phyloP scores from a whole-genome alignment of 371 early-diverging fungal genomes.

The Rhizomucor pusillus region DNA sequence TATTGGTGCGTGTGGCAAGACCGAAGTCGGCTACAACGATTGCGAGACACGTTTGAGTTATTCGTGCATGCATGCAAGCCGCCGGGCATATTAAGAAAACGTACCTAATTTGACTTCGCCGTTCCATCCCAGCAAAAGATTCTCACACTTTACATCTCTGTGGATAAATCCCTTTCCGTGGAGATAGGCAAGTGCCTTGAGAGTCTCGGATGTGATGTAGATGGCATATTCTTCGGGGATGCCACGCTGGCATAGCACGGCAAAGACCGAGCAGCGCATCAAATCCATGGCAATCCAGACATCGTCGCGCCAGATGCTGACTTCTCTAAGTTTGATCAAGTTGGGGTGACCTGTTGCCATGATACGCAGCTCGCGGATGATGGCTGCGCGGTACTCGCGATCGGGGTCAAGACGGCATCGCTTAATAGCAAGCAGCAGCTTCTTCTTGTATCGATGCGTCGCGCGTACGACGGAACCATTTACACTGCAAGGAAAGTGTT shows the following conservation, averaged over 20 bases:
- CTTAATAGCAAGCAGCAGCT: slow-evolving; percentile 42
- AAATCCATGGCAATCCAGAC: slow-evolving; percentile 57
- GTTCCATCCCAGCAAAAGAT: slow-evolving; percentile 90
- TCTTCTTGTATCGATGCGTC: slow-evolving; percentile 39
- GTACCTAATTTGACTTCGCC: slow-evolving; percentile 97
- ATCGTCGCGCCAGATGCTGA: slow-evolving; percentile 45
- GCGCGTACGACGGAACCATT: slow-evolving; percentile 49
- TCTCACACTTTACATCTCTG: slow-evolving; percentile 96
- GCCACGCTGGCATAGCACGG: slow-evolving; percentile 48
- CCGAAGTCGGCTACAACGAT: slow-evolving; percentile 35
- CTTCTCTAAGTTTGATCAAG: slow-evolving; percentile 44
- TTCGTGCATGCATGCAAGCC: slow-evolving; percentile 22
- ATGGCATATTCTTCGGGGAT: slow-evolving; percentile 49
- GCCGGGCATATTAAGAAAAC: slow-evolving; percentile 89
- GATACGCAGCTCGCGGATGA: slow-evolving; percentile 46
- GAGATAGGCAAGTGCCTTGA: slow-evolving; percentile 85
- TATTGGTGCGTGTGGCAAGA: slow-evolving; percentile 36
- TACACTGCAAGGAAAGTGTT: slow-evolving; percentile 25
- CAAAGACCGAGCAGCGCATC: slow-evolving; percentile 47
- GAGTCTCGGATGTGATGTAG: slow-evolving; percentile 39
- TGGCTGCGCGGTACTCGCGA: slow-evolving; percentile 47
- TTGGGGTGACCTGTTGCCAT: slow-evolving; percentile 48
- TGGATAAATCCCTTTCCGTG: slow-evolving; percentile 97
- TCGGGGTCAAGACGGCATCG: slow-evolving; percentile 48
- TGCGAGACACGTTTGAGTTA: too few species aligned